These are phyloP conservation scores for Tothia fuscella DNA, from an alignment of 2,329 filamentous ascomycete species.

Conservation along the genomic window DNA sequence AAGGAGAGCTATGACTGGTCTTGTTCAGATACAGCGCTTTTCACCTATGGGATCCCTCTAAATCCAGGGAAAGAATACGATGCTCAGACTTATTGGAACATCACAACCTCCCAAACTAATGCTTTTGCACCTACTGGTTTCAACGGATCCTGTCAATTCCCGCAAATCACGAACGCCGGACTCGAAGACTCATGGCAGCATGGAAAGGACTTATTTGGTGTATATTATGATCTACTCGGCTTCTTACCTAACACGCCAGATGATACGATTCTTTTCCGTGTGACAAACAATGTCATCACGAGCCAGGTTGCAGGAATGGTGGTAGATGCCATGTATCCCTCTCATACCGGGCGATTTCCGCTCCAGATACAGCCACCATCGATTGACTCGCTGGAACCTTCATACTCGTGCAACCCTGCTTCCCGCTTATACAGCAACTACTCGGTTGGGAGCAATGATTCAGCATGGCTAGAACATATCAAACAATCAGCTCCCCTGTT, in stretches of 20 bases:
- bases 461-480: slow-evolving; percentile 53
- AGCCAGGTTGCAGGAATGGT: slow-evolving; percentile 69
- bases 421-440: slow-evolving; percentile 32
- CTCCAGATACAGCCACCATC: slow-evolving; percentile 39
- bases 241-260: slow-evolving; percentile 49
- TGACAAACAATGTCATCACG: slow-evolving; percentile 75
- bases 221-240: slow-evolving; percentile 57
- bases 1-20: slow-evolving; percentile 61
- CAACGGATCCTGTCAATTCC: slow-evolving; percentile 66
- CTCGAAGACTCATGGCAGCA: slow-evolving; percentile 66
- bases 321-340: slow-evolving; percentile 55
- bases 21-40: slow-evolving; percentile 58
- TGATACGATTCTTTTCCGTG: slow-evolving; percentile 49
- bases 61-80: slow-evolving; percentile 33
- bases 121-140: slow-evolving; percentile 56
- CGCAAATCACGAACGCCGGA: slow-evolving; percentile 62
- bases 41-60: slow-evolving; percentile 53
- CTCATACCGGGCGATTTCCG: slow-evolving; percentile 18
- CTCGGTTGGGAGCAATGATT: slow-evolving; percentile 33
- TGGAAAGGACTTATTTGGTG: slow-evolving; percentile 62
- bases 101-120: slow-evolving; percentile 50
- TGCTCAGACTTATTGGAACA: slow-evolving; percentile 52
- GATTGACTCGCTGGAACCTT: slow-evolving; percentile 63
- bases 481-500: slow-evolving; percentile 44
- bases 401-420: slow-evolving; percentile 52